Percentiles rank a stretch among this genome's conserved stretches.
Conservation (phyloP, 306 rosid species). For the Geum urbanum region DNA sequence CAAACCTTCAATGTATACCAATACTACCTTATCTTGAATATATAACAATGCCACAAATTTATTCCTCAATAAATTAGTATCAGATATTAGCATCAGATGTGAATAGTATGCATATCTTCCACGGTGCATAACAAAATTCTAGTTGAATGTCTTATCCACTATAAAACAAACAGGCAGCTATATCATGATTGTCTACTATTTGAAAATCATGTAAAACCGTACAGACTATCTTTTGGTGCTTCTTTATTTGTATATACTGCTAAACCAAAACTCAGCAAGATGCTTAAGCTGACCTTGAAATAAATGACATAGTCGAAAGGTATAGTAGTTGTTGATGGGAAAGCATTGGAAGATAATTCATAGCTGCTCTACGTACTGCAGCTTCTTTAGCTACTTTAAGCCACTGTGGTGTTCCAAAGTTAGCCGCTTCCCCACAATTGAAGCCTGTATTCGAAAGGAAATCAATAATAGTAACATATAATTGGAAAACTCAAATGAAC, state of each 20-base stretch:
- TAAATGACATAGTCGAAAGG: constrained; percentile 91
- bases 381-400: constrained; percentile 93
- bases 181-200: background rate
- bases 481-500: constrained; percentile 5
- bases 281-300: constrained; percentile 62
- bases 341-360: constrained; percentile 99
- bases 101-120: background rate
- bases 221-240: background rate
- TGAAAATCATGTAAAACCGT: background rate
- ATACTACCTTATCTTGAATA: background rate
- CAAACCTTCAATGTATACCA: background rate
- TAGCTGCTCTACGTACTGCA: constrained; percentile 98
- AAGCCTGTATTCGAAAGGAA: constrained; percentile 54
- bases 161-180: background rate
- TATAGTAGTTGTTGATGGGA: constrained; percentile 97
- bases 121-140: background rate
- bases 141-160: background rate
- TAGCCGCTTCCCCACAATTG: constrained; percentile 99
- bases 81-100: background rate
- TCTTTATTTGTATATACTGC: background rate
- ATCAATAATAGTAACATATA: background rate
- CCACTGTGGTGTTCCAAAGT: constrained; percentile 98
- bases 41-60: background rate
- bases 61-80: background rate
- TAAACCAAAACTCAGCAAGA: background rate